Conservation (phyloP, 2,329 filamentous ascomycete species). For the Ophioceras dolichostomum region DNA sequence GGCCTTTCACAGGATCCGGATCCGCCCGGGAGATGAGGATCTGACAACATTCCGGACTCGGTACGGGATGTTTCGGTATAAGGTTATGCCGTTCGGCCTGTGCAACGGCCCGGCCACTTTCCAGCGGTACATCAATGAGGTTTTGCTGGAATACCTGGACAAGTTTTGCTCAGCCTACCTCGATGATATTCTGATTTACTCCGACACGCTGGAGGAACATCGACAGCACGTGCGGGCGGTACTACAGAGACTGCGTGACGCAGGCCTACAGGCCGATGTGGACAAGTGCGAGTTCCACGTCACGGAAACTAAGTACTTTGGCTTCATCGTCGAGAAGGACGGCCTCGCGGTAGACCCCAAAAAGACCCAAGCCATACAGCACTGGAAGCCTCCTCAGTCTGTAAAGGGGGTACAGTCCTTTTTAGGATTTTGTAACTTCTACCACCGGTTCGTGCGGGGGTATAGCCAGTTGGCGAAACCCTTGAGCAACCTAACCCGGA, state of each 20-base stretch:
- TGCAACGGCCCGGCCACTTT: not conserved
- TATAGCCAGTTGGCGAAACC: not conserved
- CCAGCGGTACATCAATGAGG: not conserved
- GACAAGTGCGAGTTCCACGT: not conserved
- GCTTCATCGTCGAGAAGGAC: not conserved
- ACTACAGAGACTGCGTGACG: not conserved
- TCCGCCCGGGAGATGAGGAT: not conserved
- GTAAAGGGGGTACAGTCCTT: not conserved
- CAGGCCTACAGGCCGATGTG: not conserved
- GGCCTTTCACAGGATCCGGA: not conserved
- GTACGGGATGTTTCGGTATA: not conserved
- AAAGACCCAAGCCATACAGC: not conserved
- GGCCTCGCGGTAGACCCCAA: not conserved
- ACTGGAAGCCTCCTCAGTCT: not conserved
- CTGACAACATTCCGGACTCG: not conserved
- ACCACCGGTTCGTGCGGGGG: not conserved
- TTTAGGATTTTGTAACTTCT: not conserved
- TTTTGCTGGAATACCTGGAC: not conserved
- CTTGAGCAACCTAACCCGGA: not conserved
- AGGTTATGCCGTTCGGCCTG: not conserved
- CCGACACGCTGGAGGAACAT: not conserved
- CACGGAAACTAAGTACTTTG: not conserved
- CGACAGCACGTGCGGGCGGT: not conserved
- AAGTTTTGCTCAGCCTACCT: not conserved
- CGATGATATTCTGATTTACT: not conserved